phyloP scores from a whole-genome alignment of 805 yeast species.

The Suhomyces sp. region DNA sequence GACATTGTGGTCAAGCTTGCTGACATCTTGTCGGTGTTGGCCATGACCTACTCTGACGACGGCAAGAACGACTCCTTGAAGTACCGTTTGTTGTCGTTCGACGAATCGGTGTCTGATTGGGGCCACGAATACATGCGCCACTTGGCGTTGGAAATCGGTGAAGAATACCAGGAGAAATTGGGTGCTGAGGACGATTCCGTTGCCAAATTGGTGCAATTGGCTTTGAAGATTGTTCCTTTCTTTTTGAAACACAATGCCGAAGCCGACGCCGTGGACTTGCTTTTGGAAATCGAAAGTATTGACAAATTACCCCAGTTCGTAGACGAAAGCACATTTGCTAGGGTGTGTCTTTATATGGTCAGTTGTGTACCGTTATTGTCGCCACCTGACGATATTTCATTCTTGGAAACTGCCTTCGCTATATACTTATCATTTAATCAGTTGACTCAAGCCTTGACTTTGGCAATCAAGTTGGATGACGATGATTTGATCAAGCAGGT shows the following conservation, averaged over 20 bases:
- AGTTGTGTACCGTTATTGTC: slow-evolving; percentile 96
- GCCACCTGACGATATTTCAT: slow-evolving; percentile 87
- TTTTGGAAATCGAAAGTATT: slow-evolving; percentile 84
- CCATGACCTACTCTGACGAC: slow-evolving; percentile 88
- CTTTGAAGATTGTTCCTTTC: slow-evolving; percentile 79
- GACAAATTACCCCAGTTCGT: slow-evolving; percentile 80
- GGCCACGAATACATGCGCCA: slow-evolving; percentile 98
- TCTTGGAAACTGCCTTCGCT: slow-evolving; percentile 82
- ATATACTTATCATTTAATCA: slow-evolving; percentile 78
- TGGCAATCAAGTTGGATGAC: slow-evolving; percentile 88
- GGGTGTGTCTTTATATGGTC: slow-evolving; percentile 93
- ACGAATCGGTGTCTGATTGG: slow-evolving; percentile 74
- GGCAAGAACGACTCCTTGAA: slow-evolving; percentile 76
- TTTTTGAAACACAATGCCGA: slow-evolving; percentile 95
- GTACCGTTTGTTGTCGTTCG: slow-evolving; percentile 65
- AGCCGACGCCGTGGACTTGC: slow-evolving; percentile 94
- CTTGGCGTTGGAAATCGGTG: slow-evolving; percentile 92
- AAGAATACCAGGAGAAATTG: slow-evolving; percentile 58
- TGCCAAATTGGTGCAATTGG: slow-evolving; percentile 54
- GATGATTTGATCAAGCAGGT: slow-evolving; percentile 73
- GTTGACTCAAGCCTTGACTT: slow-evolving; percentile 82
- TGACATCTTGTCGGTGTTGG: slow-evolving; percentile 87
- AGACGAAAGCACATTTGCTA: slow-evolving; percentile 75
- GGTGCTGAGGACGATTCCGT: slow-evolving; percentile 35
- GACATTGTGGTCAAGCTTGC: slow-evolving; percentile 59